Base-by-base conservation (phyloP, 495 filamentous ascomycete genomes). In the Tuber borchii region DNA sequence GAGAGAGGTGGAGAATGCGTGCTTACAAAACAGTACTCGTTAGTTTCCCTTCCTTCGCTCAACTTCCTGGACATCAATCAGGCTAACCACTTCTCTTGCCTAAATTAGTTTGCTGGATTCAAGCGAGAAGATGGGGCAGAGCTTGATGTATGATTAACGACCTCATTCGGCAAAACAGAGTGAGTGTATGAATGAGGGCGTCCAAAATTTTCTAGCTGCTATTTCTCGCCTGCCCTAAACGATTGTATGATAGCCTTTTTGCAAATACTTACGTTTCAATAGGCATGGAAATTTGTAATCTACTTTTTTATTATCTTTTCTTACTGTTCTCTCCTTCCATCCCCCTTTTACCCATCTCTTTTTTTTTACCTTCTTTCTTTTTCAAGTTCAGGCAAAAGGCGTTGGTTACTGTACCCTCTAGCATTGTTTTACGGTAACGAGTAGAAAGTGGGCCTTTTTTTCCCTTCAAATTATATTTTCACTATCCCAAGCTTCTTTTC, bases 1-100 rank as follows among this genome's bases (percentile, higher is more conserved):
- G 93, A 97, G 71, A 93, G 91, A 77, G 95, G 95, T 45, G 95
- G 95, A n/a, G 95, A 98, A 85, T 95, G 96, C 2, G 91, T 90
- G 40, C 83, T 98, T 77, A 90, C 93, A 46, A 96, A 96, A 82
- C 93, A 96, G 83, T 97, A 93, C 73, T 93, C 91, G 92, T 94
- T 85, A 83, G 92, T 78, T 88, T 45, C 22, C 39, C 44, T 74
- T 46, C 19, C 56, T 61, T 65, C 46, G 26, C 46, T 46, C 0
- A 14, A 72, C 69, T 73, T 75, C 46, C 68, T 74, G 76, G 61
- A 61, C 40, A 71, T 56, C 42, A 44, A 56, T 61, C 44, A 40
- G 26, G 42, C 69, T 78, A 17, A 45, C 48, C 40, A 73, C 77
- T 17, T 71, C 77, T 76, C 72, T 56, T 70, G 61, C 48, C 71